phyloP scores from a whole-genome alignment of 75 land plant species.

The Sequoia sempervirens region DNA sequence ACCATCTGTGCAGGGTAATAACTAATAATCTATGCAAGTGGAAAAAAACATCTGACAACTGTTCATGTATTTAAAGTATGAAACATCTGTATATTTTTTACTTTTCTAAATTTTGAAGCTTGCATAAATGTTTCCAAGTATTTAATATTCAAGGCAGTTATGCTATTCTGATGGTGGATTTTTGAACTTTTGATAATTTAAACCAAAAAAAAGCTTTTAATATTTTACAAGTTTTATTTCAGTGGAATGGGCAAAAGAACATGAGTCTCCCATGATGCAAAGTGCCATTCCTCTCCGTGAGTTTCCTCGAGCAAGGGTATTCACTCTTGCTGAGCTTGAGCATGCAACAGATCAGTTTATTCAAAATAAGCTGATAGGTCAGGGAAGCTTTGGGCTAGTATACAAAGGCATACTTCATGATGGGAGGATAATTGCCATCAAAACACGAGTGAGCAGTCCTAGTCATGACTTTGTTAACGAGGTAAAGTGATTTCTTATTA shows the following conservation, averaged over 20 bases:
- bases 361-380: conserved; percentile 54
- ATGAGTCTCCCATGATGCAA: conserved; percentile 36
- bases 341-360: conserved; percentile 67
- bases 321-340: conserved; percentile 55
- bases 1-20: conserved; percentile 67
- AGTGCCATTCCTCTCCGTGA: conserved; percentile 11
- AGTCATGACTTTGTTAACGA: conserved; percentile 59
- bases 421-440: conserved; percentile 80
- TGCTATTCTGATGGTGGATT: not conserved
- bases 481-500: conserved; percentile 26
- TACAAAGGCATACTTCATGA: conserved; percentile 84
- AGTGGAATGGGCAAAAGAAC: conserved; percentile 53
- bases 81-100: not conserved
- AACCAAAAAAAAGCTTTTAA: not conserved
- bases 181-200: not conserved
- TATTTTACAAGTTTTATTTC: conserved; percentile 1
- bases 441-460: conserved; percentile 50
- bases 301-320: conserved; percentile 44
- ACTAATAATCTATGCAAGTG: conserved; percentile 13
- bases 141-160: not conserved
- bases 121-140: not conserved
- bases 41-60: not conserved
- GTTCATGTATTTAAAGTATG: not conserved
- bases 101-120: not conserved
- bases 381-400: conserved; percentile 73